Evolutionary conservation across 1,284 basidiomycete genomes (phyloP).

Genomic region (Thelephora terrestris): DNA sequence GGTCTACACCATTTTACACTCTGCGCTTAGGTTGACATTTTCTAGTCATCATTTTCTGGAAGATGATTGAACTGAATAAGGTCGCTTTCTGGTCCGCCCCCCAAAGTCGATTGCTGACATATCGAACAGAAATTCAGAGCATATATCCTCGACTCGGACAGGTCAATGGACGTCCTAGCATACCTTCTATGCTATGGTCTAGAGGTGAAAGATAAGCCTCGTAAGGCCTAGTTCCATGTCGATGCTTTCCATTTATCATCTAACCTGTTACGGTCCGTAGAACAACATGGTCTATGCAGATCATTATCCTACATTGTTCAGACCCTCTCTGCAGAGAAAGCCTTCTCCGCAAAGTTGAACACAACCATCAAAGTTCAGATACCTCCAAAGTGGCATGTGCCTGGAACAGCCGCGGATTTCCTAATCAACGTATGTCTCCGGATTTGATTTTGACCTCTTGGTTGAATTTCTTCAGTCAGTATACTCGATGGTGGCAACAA

Average conservation of each 20-base stretch:
- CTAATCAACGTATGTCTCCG: constrained; percentile 62
- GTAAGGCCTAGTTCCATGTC: constrained; percentile 35
- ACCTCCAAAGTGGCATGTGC: constrained; percentile 64
- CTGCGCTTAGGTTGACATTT: constrained; percentile 7
- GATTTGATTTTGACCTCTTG: constrained; percentile 1
- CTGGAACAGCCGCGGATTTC: constrained; percentile 77
- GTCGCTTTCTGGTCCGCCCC: constrained; percentile 26
- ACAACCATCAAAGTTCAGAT: constrained; percentile 53
- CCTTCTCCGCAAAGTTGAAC: constrained; percentile 62
- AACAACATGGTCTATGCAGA: constrained; percentile 86
- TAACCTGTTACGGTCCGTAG: constrained; percentile 25
- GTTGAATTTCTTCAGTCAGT: constrained; percentile 46
- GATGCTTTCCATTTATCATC: background rate
- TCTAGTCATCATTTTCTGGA: constrained; percentile 81
- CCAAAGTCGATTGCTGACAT: background rate
- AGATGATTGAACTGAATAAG: constrained; percentile 85
- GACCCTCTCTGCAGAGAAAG: constrained; percentile 75
- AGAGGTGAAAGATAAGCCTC: constrained; percentile 84
- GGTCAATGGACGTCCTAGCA: constrained; percentile 63
- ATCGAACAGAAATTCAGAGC: constrained; percentile 67
- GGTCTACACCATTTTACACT: constrained; percentile 19
- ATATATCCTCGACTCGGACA: constrained; percentile 74
- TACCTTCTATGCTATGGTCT: constrained; percentile 73
- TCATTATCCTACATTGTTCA: constrained; percentile 89
- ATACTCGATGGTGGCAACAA: constrained; percentile 83